Percentiles rank a stretch among this genome's conserved stretches.
Conservation (phyloP, 129 eudicot species). For the Saussurea involucrata region DNA sequence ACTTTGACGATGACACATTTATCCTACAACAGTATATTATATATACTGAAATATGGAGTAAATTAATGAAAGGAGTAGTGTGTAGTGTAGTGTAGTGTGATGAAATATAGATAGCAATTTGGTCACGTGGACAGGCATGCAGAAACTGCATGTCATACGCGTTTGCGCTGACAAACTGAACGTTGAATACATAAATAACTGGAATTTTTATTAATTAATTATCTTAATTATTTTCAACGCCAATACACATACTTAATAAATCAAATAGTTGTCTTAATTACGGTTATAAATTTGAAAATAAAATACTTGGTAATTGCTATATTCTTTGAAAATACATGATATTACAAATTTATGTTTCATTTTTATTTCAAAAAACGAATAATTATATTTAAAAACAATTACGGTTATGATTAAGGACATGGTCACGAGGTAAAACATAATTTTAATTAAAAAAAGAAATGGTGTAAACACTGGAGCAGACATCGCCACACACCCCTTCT, state of each 20-base stretch:
- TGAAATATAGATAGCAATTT: slow-evolving; percentile 17
- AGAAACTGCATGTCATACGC: slow-evolving; percentile 36
- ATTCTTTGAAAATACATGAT: background rate
- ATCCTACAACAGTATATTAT: no score
- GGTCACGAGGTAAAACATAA: slow-evolving; percentile 13
- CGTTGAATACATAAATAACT: slow-evolving; percentile 21
- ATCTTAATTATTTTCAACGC: background rate
- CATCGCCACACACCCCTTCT: slow-evolving; percentile 27
- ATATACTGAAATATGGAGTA: no score
- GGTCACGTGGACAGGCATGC: slow-evolving; percentile 47
- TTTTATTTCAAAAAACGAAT: background rate
- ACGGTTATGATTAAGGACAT: slow-evolving; percentile 14
- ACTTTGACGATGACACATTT: no score
- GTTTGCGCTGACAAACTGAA: slow-evolving; percentile 33
- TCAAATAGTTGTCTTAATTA: background rate
- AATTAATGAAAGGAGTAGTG: background rate
- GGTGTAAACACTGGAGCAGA: slow-evolving; percentile 24
- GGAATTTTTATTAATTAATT: background rate
- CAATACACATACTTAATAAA: background rate
- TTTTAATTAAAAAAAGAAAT: background rate
- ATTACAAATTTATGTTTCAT: background rate
- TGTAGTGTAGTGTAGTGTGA: background rate
- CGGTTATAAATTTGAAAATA: background rate
- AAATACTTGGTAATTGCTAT: background rate
- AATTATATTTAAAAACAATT: background rate